Evolutionary conservation across 1,139 yeast genomes (phyloP), one percentile per base, ranked within the genome.

Genomic region (Candida glucosophila): DNA sequence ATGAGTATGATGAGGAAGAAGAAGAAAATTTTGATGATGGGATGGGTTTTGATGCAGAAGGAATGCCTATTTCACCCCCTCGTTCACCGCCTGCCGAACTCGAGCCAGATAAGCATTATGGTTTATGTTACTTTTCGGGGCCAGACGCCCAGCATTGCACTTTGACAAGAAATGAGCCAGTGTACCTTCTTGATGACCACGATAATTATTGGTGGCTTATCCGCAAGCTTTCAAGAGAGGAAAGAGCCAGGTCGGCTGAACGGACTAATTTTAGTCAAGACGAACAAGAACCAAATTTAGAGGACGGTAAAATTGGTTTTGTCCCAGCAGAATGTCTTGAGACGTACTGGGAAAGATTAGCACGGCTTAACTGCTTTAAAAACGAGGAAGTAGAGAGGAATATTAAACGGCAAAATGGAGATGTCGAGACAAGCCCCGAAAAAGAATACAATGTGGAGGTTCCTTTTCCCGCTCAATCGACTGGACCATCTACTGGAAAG

Each of bases 171-270:
- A 92, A 92, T 42, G 95, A 86, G 43, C 77, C 94, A 1, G 90
- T 92, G 34, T 62, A 72, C 24, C 58, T 90, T 18, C 56, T 90
- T 19, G 88, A 86, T 44, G 98, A 90, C 45, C 77, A 81, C 31
- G 96, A 90, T 51, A 73, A 85, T 33, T 90, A 90, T 55, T 90
- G 98, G 98, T 90, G 98, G 98, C 58, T 88, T 9, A 88, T 90
- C 15, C 68, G 77, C 32, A 74, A 83, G 39, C 63, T 77, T 30
- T 63, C 67, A 24, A 58, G 53, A 29, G 41, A 41, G 11, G 69
- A 64, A 35, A 40, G 62, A n/a, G 37, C 42, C 3, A 36, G 22
- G 6, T 14, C 4, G 11, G 15, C 13, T 22, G 17, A 24, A 11
- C 14, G 29, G 24, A 29, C 15, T 14, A 37, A 32, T 13, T 24